Percentiles rank a stretch among this genome's conserved stretches.
phyloP scores from a whole-genome alignment of 75 land plant genomes.

The Picea sitchensis region DNA sequence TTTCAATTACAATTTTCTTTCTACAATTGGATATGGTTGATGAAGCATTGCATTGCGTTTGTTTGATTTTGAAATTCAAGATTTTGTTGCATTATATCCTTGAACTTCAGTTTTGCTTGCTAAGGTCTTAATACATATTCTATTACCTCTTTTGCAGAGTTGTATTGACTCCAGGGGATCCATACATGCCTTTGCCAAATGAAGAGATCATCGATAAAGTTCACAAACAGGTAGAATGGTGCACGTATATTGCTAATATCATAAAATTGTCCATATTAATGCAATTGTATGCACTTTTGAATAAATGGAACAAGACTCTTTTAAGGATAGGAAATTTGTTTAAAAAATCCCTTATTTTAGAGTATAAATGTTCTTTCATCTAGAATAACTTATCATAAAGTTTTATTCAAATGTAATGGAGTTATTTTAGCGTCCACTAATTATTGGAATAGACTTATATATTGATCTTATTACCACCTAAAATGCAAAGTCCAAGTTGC shows the following conservation, averaged over 20 bases:
- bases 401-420: background rate
- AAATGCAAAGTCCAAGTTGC: no score
- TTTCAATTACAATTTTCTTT: no score
- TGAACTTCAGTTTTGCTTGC: no score
- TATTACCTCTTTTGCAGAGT: constrained; percentile 43
- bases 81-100: no score
- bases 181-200: constrained; percentile 93
- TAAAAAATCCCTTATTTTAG: background rate
- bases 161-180: constrained; percentile 97
- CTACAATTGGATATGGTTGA: no score
- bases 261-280: background rate
- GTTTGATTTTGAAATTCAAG: no score
- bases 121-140: no score
- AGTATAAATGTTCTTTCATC: background rate
- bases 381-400: background rate
- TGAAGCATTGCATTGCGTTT: no score
- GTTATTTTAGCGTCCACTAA: no score
- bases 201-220: constrained; percentile 83
- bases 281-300: background rate
- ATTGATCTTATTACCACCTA: no score
- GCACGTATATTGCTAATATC: background rate
- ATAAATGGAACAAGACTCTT: background rate
- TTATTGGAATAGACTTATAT: no score
- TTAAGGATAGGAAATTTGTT: background rate
- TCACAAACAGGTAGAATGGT: constrained; percentile 62